Base-by-base conservation (phyloP, 2,329 filamentous ascomycete genomes). In the Hysterium pulicare region DNA sequence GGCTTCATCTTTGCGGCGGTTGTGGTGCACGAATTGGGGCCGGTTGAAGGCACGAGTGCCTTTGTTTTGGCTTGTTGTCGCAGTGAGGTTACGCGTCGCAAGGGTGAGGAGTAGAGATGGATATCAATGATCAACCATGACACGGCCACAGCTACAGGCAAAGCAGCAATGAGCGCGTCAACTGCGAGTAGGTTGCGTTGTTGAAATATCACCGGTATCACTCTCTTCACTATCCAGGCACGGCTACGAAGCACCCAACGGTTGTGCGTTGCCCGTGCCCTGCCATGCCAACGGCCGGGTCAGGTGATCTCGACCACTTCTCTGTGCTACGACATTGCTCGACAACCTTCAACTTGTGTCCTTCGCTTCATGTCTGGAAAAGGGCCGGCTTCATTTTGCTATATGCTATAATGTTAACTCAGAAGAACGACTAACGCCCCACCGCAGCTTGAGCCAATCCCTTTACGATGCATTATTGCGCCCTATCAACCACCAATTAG, bases 1-100 rank as follows among this genome's bases (percentile, higher is more conserved):
- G 85, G 85, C 64, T 86, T 13, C 24, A 28, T 28, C 13, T 7
- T 28, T 41, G 46, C 50, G 38, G 48, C 31, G 39, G 51, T 53
- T 46, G 52, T 54, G 42, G 46, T 26, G 45, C 39, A 37, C 11
- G 17, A n/a, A 31, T 20, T 22, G 28, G 8, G 3, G 31, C 10
- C 41, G 30, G 22, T 26, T 8, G 38, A 8, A 24, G 17, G 40
- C 11, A 31, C n/a, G 32, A 26, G 17, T 40, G 28, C 19, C 23
- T 44, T 44, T 33, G 31, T 31, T 41, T 44, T 36, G 53, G 50
- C 46, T 46, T 39, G 45, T 38, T 47, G 49, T 46, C 49, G 46
- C 44, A 38, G 48, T 41, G 26, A 8, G 26, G 46, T 43, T 41
- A 43, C 45, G 38, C 19, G 20, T 19, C 8, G 32, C 9, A 34